Conservation (phyloP, 352 stramenopile species). For the Thalassiosira sp. region DNA sequence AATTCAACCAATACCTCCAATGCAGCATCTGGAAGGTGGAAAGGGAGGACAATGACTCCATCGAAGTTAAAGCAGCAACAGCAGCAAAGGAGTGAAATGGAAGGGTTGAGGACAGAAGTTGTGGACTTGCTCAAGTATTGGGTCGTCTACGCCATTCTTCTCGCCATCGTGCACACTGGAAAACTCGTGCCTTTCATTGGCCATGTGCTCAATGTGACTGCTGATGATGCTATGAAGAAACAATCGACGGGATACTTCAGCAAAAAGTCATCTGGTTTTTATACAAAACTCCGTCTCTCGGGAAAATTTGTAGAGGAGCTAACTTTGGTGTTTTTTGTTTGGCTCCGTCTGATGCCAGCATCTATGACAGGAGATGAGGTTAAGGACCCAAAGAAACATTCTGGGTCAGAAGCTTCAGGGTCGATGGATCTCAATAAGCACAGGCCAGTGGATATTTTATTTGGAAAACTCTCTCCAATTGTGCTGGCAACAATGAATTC, state of each 20-base stretch:
- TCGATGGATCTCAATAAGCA: neutral
- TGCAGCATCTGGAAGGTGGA: too few relatives aligned
- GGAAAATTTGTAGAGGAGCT: constrained; percentile 51
- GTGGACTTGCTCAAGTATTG: constrained; percentile 74
- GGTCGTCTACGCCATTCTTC: constrained; percentile 64
- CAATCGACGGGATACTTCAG: constrained; percentile 1
- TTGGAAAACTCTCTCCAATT: constrained; percentile 41
- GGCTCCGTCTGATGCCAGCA: constrained; percentile 67
- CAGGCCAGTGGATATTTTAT: constrained; percentile 58
- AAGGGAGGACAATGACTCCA: constrained; percentile 10
- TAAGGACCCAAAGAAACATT: constrained; percentile 2
- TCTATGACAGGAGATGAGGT: constrained; percentile 34
- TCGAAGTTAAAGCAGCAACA: constrained; percentile 45
- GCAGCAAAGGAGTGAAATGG: constrained; percentile 34
- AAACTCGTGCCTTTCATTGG: constrained; percentile 67
- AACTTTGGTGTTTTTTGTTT: constrained; percentile 70
- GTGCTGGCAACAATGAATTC: constrained; percentile 56
- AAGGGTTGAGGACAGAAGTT: constrained; percentile 25
- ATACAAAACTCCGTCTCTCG: constrained; percentile 29
- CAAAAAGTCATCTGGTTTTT: constrained; percentile 23
- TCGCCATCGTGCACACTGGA: constrained; percentile 37
- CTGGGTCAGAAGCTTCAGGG: constrained; percentile 1
- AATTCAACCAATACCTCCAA: constrained; percentile 9
- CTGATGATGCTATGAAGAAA: neutral
- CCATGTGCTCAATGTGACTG: constrained; percentile 37